A percentile compares a stretch with the other conserved stretches of the same genome.
These are phyloP conservation scores for Datisca glomerata DNA, from an alignment of 306 rosid species.

Conservation along the genomic window DNA sequence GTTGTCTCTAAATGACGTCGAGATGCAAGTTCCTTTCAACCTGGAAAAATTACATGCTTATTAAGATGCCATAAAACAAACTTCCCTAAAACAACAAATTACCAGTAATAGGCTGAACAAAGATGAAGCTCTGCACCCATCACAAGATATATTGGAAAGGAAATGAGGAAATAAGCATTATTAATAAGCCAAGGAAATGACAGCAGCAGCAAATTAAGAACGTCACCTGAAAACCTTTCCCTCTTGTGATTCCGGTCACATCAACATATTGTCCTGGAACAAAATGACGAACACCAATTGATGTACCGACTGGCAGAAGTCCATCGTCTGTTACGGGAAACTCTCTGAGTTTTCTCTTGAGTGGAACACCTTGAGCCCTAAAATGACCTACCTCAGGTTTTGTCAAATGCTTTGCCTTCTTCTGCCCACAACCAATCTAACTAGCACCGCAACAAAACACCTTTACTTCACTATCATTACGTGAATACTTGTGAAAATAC, in stretches of 20 bases:
- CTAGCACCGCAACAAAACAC: slow-evolving; percentile 46
- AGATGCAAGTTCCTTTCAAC: too few species aligned
- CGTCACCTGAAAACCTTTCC: slow-evolving; percentile 92
- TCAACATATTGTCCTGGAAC: slow-evolving; percentile 95
- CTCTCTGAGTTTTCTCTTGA: slow-evolving; percentile 80
- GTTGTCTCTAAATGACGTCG: too few species aligned
- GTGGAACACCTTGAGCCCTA: slow-evolving; percentile 92
- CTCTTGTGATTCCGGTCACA: slow-evolving; percentile 69
- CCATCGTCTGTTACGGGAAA: slow-evolving; percentile 94
- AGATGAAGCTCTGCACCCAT: too few species aligned
- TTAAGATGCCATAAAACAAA: too few species aligned
- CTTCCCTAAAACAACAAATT: too few species aligned
- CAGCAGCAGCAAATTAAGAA: not conserved
- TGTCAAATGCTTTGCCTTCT: slow-evolving; percentile 82
- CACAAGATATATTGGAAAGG: too few species aligned
- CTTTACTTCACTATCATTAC: slow-evolving; percentile 25
- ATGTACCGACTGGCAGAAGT: slow-evolving; percentile 84
- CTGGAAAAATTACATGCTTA: too few species aligned
- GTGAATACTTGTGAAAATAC: too few species aligned
- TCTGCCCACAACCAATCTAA: slow-evolving; percentile 99
- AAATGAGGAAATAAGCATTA: slow-evolving; percentile 3
- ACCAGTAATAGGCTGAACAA: too few species aligned
- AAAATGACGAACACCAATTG: slow-evolving; percentile 82
- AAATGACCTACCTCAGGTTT: slow-evolving; percentile 97
- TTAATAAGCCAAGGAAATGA: slow-evolving; percentile 1